A percentile compares a stretch with the other conserved stretches of the same genome.
Evolutionary conservation across 345 rosid species (phyloP).

Genomic region (Melaleuca quinquenervia): DNA sequence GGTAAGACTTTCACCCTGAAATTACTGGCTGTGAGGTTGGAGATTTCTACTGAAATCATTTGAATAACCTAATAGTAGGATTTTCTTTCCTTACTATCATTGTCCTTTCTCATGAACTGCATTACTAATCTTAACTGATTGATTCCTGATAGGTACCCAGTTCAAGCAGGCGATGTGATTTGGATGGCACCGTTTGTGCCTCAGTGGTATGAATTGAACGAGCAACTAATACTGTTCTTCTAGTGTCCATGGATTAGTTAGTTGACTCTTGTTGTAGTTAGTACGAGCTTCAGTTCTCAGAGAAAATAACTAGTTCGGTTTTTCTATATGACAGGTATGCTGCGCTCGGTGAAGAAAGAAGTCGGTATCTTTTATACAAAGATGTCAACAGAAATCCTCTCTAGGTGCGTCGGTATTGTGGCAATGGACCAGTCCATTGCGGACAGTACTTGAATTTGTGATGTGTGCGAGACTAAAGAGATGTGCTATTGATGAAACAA

Average conservation of each 20-base stretch:
- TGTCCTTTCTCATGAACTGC: neutral
- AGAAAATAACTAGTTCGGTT: neutral
- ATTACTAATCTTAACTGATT: neutral
- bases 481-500: neutral
- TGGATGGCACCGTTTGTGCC: slow-evolving; percentile 99
- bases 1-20: slow-evolving; percentile 26
- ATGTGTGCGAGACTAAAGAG: neutral
- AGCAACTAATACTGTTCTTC: neutral
- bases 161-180: slow-evolving; percentile 87
- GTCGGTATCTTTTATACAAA: slow-evolving; percentile 72
- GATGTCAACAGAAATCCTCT: slow-evolving; percentile 75
- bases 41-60: neutral
- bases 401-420: neutral
- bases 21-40: neutral
- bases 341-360: slow-evolving; percentile 62
- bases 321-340: slow-evolving; percentile 51
- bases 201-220: slow-evolving; percentile 51
- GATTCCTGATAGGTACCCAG: slow-evolving; percentile 56
- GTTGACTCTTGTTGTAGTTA: neutral
- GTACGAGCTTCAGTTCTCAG: neutral
- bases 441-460: neutral
- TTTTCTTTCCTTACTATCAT: neutral
- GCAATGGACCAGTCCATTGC: too few species aligned
- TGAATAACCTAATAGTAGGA: neutral
- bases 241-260: neutral